Conservation (phyloP, 2,329 filamentous ascomycete species). For the Colletotrichum sp. region DNA sequence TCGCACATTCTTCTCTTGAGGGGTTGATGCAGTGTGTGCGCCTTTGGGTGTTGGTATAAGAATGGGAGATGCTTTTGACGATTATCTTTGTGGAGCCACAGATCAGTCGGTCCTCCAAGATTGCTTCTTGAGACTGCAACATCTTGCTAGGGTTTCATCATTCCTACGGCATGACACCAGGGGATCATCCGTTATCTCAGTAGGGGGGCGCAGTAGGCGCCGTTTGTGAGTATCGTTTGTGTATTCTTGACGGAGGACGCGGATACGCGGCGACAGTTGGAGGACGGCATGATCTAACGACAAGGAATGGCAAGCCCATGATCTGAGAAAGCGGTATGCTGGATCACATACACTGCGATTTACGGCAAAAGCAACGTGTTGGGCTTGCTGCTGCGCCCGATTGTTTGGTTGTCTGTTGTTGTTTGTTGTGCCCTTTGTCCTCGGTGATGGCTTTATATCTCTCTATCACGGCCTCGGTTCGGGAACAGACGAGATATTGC, state of each 20-base stretch:
- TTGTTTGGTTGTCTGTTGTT: background rate
- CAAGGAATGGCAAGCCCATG: background rate
- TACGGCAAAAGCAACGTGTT: background rate
- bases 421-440: background rate
- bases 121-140: background rate
- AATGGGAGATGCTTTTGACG: too few relatives aligned
- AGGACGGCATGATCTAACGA: background rate
- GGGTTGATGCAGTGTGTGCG: too few relatives aligned
- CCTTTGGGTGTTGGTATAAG: too few relatives aligned
- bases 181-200: accelerated
- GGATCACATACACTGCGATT: accelerated
- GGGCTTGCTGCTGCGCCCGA: too few relatives aligned
- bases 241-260: accelerated
- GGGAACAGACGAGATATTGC: accelerated
- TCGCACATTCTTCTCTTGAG: too few relatives aligned
- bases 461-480: accelerated
- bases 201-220: accelerated
- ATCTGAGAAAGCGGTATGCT: background rate
- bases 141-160: background rate
- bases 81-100: too few relatives aligned
- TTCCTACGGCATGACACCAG: accelerated
- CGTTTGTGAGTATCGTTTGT: background rate
- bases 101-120: accelerated
- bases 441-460: background rate
- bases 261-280: background rate